Evolutionary conservation across 441 rosid species (phyloP), one percentile per base, ranked within the genome.

Genomic region (Melastoma candidum): DNA sequence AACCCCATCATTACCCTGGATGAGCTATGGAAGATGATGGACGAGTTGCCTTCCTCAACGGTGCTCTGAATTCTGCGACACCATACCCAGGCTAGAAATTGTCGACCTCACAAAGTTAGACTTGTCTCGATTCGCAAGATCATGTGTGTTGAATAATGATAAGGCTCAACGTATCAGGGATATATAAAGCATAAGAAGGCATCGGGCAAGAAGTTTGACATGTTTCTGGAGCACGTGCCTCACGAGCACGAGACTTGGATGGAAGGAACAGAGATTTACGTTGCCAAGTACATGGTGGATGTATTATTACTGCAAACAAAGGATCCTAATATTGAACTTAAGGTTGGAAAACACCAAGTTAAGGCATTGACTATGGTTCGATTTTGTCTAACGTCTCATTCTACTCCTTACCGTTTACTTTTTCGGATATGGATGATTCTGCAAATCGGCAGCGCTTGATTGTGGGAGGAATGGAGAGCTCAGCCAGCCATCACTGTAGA

Each of bases 11-110:
- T 80, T 48, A 57, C 70, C 0, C 79, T 84, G 0, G 67, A 64
- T 46, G 84, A 83, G 68, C 77, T 80, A 56, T 80, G 73, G 68
- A 77, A 72, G 57, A 83, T 80, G 90, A 49, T 83, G 1, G 79
- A 83, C 17, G 90, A 83, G 74, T 17, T 77, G 71, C 77, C 57
- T 27, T 77, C 61, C 76, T 80, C 3, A 80, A 76, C 26, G 86
- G 90, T 46, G 73, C 74, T 11, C 29, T 83, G 53, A 81, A 73
- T 11, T 76, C 29, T 77, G 80, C 0, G 80, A 70, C 46, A 72
- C 73, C 24, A 76, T 76, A 39, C 77, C 80, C 0, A 69, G 73
- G 75, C 50, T 72, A 5, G 32, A 51, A 24, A 69, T 61, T 53
- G 44, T 76, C 63, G 77, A 72, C 58, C 50, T 83, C 75, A 76